Evolutionary conservation across 2,329 filamentous ascomycete genomes (phyloP).

Genomic region (Didymella segeticola): DNA sequence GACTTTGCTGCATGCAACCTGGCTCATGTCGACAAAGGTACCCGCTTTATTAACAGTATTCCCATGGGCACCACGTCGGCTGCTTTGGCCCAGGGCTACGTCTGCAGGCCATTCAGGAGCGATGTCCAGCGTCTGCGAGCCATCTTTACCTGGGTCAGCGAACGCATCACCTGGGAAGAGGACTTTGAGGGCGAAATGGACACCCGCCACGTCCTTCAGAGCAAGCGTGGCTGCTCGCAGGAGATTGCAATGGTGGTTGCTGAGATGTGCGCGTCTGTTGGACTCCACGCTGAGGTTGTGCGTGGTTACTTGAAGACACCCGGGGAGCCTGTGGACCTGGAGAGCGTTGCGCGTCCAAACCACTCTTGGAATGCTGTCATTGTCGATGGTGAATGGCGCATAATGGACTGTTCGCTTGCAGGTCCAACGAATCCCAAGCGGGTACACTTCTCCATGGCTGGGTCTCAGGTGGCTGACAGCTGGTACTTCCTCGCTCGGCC

Average conservation of each 20-base stretch:
- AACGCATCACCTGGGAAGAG: slow-evolving; percentile 94
- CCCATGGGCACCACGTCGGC: slow-evolving; percentile 82
- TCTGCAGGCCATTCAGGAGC: slow-evolving; percentile 92
- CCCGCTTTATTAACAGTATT: slow-evolving; percentile 84
- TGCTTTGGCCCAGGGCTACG: slow-evolving; percentile 85
- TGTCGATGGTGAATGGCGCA: slow-evolving; percentile 93
- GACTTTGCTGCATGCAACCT: slow-evolving; percentile 84
- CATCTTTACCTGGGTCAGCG: slow-evolving; percentile 97
- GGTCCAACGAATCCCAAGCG: slow-evolving; percentile 88
- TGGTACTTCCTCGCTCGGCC: slow-evolving; percentile 96
- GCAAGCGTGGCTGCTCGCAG: slow-evolving; percentile 81
- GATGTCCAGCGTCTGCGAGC: slow-evolving; percentile 91
- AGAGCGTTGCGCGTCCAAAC: slow-evolving; percentile 83
- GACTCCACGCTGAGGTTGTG: slow-evolving; percentile 85
- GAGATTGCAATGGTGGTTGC: slow-evolving; percentile 88
- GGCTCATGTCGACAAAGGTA: slow-evolving; percentile 91
- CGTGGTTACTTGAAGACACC: slow-evolving; percentile 90
- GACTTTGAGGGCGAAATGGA: slow-evolving; percentile 88
- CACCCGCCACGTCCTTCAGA: slow-evolving; percentile 81
- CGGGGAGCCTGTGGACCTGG: slow-evolving; percentile 76
- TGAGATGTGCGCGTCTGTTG: slow-evolving; percentile 93
- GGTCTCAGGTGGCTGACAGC: slow-evolving; percentile 73
- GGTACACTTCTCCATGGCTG: slow-evolving; percentile 75
- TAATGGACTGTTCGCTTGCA: slow-evolving; percentile 92
- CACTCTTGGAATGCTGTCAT: slow-evolving; percentile 98